Percentiles rank a stretch among this genome's conserved stretches.
These are phyloP conservation scores for Lipomyces starkeyi DNA, from an alignment of 805 yeast species.

Conservation along the genomic window DNA sequence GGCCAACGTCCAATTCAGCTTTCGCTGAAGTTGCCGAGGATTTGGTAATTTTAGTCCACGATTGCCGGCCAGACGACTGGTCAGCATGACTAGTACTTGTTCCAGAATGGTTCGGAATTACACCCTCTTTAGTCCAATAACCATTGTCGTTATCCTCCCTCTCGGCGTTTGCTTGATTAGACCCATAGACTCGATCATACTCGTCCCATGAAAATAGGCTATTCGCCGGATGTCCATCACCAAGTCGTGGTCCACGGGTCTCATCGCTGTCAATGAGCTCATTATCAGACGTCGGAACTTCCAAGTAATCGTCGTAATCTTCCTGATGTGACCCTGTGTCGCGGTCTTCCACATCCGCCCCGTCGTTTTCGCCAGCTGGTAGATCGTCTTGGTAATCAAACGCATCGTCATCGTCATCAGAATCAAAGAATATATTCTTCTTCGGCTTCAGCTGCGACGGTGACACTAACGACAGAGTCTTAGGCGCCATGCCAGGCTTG, in stretches of 20 bases:
- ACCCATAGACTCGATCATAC: not conserved
- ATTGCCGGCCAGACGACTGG: not conserved
- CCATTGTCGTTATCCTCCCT: not conserved
- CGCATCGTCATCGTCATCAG: not conserved
- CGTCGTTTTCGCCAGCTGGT: no score
- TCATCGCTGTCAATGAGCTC: not conserved
- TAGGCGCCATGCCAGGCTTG: not conserved
- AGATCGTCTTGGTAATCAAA: not conserved
- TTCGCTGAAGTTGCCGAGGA: not conserved
- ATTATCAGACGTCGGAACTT: not conserved
- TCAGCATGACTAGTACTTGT: not conserved
- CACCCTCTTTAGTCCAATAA: not conserved
- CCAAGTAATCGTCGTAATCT: not conserved
- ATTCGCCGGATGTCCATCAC: not conserved
- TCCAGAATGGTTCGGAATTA: not conserved
- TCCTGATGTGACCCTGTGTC: not conserved
- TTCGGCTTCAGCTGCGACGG: not conserved
- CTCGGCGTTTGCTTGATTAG: not conserved
- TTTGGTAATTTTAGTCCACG: not conserved
- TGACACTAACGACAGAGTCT: not conserved
- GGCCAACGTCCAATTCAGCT: not conserved
- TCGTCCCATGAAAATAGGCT: constrained; percentile 7
- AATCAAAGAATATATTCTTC: not conserved
- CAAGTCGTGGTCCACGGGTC: not conserved
- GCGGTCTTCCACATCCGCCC: no score